A percentile compares a stretch with the other conserved stretches of the same genome.
phyloP scores from a whole-genome alignment of 768 basidiomycete species.

The Lentinus tigrinus region DNA sequence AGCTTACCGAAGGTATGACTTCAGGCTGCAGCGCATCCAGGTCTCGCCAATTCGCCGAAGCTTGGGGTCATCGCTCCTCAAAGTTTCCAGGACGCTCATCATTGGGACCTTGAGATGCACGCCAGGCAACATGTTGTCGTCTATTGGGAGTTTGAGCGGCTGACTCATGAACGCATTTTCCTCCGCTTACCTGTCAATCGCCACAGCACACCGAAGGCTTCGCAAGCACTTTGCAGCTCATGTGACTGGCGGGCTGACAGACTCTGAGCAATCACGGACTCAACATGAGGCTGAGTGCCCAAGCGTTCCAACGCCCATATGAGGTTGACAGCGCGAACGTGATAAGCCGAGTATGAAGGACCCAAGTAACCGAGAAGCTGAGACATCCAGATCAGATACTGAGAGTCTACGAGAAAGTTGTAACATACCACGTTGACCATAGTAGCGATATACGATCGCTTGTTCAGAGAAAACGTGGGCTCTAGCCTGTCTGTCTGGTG shows the following conservation, averaged over 20 bases:
- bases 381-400: not conserved
- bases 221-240: slow-evolving; percentile 59
- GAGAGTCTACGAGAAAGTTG: not conserved
- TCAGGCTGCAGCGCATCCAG: slow-evolving; percentile 95
- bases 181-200: slow-evolving; percentile 67
- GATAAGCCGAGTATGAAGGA: slow-evolving; percentile 65
- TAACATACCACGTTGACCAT: slow-evolving; percentile 54
- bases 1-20: slow-evolving; percentile 82
- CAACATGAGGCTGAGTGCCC: slow-evolving; percentile 59
- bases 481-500: slow-evolving; percentile 49
- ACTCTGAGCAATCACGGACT: slow-evolving; percentile 74
- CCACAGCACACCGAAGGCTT: slow-evolving; percentile 94
- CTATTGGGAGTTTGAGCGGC: slow-evolving; percentile 38
- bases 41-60: slow-evolving; percentile 84
- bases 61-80: slow-evolving; percentile 73
- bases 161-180: not conserved
- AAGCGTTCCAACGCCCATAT: slow-evolving; percentile 76
- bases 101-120: slow-evolving; percentile 82
- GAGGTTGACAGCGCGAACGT: slow-evolving; percentile 76
- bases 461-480: slow-evolving; percentile 55
- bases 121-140: slow-evolving; percentile 80
- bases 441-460: slow-evolving; percentile 52
- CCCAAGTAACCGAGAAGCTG: slow-evolving; percentile 76
- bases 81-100: slow-evolving; percentile 81
- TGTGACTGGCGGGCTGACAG: slow-evolving; percentile 56